Conservation (phyloP, 371 early-diverging fungal genomes). For the Mucor plumbeus region DNA sequence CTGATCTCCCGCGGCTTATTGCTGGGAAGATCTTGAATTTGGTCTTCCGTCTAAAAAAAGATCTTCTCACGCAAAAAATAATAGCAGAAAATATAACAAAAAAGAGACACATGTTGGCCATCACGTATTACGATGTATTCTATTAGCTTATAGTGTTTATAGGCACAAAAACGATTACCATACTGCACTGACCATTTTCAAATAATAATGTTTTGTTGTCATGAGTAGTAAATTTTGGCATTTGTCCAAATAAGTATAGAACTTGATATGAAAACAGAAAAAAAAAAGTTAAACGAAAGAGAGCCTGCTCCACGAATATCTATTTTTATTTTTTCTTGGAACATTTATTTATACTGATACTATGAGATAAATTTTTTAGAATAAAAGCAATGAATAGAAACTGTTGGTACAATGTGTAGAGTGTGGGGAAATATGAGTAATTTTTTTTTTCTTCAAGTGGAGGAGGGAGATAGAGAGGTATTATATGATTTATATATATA, state of each 20-base stretch:
- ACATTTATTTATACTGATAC: background rate
- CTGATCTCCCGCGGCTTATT: too few relatives aligned
- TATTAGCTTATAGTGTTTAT: too few relatives aligned
- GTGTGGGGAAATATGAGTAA: background rate
- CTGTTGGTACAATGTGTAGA: slow-evolving; percentile 10
- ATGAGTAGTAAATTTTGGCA: background rate
- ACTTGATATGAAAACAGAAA: too few relatives aligned
- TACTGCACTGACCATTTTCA: too few relatives aligned
- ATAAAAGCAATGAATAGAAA: slow-evolving; percentile 9
- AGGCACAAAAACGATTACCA: too few relatives aligned
- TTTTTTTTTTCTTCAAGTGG: background rate
- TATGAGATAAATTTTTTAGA: background rate
- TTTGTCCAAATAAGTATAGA: background rate
- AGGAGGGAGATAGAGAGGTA: background rate
- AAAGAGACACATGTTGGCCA: too few relatives aligned
- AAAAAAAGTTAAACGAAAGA: background rate
- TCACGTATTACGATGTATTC: too few relatives aligned
- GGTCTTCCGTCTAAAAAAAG: too few relatives aligned
- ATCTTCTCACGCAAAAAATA: too few relatives aligned
- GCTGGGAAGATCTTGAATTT: too few relatives aligned
- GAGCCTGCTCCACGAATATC: slow-evolving; percentile 2
- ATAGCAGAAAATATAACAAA: too few relatives aligned
- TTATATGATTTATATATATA: slow-evolving; percentile 13
- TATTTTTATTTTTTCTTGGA: background rate
- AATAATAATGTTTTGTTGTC: too few relatives aligned